Base-by-base conservation (phyloP, 2,329 filamentous ascomycete genomes). In the Exophiala spinifera region DNA sequence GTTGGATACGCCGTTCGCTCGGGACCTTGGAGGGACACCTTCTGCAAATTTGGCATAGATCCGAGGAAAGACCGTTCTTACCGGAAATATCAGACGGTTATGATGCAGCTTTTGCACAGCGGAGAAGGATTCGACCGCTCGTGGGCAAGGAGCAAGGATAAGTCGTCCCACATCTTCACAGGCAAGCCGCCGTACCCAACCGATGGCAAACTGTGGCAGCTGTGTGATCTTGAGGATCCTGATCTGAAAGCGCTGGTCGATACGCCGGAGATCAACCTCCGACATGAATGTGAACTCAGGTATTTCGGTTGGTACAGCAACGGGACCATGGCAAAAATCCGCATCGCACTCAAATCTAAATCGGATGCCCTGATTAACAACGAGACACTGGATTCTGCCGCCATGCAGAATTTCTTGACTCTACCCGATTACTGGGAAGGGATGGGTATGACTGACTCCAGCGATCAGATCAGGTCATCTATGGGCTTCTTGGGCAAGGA, bases 131-230 rank as follows among this genome's bases (percentile, higher is more conserved):
- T 40, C 46, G 31, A 39, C 20, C 53, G 55, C 8, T 44, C 34
- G 15, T 61, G 59, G 59, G 36, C 43, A 21, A 43, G 51, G 10
- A 61, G 19, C 61, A 66, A 8, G 61, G 71, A 46, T 65, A 69
- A 11, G 63, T 68, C 46, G 65, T 62, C 68, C 0, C 91, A 97
- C 69, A 76, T 92, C 1, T 97, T 96, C 70, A 89, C 95, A 57
- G 92, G 92, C 44, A 77, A 84, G 55, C 80, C 68, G 0, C 72
- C 79, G 1, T 83, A 92, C 51, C 83, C 83, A 14, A 81, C 82
- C 1, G 91, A 96, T 65, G 91, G 91, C 36, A 94, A 94, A 65
- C 86, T 94, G 46, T 99, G 91, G 87, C 94, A 97, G 75, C 81
- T 95, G 21, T 95, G 91, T 73, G 94, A 99, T 69, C 86, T 97